Evolutionary conservation across 2,329 filamentous ascomycete genomes (phyloP).

Genomic region (Colletotrichum sp.): DNA sequence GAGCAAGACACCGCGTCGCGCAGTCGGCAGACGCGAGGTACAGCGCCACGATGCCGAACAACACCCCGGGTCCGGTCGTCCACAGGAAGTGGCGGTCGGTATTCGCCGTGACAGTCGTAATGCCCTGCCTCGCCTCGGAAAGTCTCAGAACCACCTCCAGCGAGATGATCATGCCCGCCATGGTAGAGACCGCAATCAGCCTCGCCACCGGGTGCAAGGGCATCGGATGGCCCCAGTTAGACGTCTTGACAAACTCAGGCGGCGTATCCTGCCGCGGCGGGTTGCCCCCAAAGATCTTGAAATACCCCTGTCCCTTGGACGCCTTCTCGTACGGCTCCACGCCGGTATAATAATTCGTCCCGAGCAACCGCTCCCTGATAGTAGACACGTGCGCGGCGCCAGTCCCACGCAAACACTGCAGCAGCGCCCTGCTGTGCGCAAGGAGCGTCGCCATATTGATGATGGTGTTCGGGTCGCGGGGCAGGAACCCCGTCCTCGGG

Average conservation of each 20-base stretch:
- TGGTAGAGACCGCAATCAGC: constrained; percentile 27
- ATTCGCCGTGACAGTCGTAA: constrained; percentile 31
- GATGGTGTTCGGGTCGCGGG: constrained; percentile 37
- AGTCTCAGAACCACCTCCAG: constrained; percentile 38
- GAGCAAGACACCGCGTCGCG: constrained; percentile 35
- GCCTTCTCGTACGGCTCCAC: constrained; percentile 40
- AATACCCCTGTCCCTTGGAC: constrained; percentile 25
- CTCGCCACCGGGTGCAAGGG: constrained; percentile 33
- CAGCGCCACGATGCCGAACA: constrained; percentile 31
- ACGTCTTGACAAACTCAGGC: constrained; percentile 21
- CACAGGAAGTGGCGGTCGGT: constrained; percentile 37
- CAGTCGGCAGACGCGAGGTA: constrained; percentile 37
- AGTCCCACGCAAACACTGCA: constrained; percentile 37
- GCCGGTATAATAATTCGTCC: constrained; percentile 34
- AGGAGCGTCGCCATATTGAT: constrained; percentile 39
- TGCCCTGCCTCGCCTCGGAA: constrained; percentile 32
- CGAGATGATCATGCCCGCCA: constrained; percentile 34
- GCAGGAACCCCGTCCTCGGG: constrained; percentile 38
- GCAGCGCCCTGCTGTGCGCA: constrained; percentile 37
- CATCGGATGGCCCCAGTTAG: constrained; percentile 33
- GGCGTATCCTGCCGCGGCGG: constrained; percentile 8
- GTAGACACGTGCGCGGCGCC: constrained; percentile 34
- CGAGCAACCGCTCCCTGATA: constrained; percentile 30
- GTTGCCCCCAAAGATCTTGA: constrained; percentile 26
- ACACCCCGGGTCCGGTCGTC: constrained; percentile 36